Base-by-base conservation (phyloP, 148 eudicot species). In the Spergularia marina region DNA sequence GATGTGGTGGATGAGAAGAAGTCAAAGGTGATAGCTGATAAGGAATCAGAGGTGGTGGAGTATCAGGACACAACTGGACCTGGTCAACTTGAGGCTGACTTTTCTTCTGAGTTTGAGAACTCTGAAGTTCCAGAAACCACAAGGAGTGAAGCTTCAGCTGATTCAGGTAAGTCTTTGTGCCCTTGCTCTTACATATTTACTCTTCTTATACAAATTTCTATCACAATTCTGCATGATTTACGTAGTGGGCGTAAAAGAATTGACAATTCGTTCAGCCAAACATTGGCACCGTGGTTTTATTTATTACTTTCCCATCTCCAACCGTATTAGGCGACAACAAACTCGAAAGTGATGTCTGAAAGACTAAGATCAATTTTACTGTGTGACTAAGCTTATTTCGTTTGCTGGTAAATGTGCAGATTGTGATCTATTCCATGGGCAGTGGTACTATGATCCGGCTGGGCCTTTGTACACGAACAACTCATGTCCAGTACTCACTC, bases 401-500 rank as follows among this genome's bases (percentile, higher is more conserved):
- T 59, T 16, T 53, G 62, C 17, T 75, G 60, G 7, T 58, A 39
- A 47, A 65, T 11, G 36, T 83, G 10, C 77, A 91, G 98, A 83
- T 6, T 94, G 98, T 81, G 91, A 94, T 84, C 88, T 94, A 66
- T 87, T 78, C 77, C 83, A 84, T 80, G 98, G 98, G 30, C 73
- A 87, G 65, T 94, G 98, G 98, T 73, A 81, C 57, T 81, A 87
- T 74, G 97, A 94, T 80, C 16, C 83, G 41, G 51, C 67, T 25
- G 98, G 97, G 81, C 89, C 96, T 64, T 65, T 90, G 79, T 94
- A 94, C 85, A 79, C 91, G 68, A 90, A 91, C 84, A 84, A 87
- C 81, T 75, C 96, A 23, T 94, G 98, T 73, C 98, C 98, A 8
- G 72, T 91, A 67, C 68, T 94, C 64, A 77, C 90, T 40, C 98